Percentiles rank a stretch among this genome's conserved stretches.
Evolutionary conservation across 768 basidiomycete genomes (phyloP).

Genomic region (Calocybe cyanea): DNA sequence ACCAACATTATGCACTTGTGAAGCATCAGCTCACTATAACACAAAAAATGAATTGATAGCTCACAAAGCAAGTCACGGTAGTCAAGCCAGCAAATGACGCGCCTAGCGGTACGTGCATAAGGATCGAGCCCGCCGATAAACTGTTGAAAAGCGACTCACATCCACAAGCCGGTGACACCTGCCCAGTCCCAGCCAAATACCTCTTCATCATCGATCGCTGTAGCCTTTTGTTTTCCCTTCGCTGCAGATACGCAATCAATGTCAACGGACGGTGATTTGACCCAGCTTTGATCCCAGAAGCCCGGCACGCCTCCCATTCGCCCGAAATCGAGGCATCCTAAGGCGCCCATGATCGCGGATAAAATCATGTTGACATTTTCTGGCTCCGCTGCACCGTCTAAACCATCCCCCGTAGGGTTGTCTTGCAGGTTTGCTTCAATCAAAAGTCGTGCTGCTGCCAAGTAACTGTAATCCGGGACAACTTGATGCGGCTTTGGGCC

Average conservation of each 20-base stretch:
- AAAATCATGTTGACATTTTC: not conserved
- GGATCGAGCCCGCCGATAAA: not conserved
- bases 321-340: slow-evolving; percentile 27
- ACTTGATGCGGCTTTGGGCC: slow-evolving; percentile 19
- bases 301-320: slow-evolving; percentile 39
- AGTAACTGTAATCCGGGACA: slow-evolving; percentile 48
- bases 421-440: slow-evolving; percentile 51
- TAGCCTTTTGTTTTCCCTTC: slow-evolving; percentile 20
- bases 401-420: slow-evolving; percentile 7
- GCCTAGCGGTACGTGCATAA: slow-evolving; percentile 26
- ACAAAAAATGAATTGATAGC: slow-evolving; percentile 16
- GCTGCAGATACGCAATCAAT: not conserved
- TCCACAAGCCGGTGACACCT: slow-evolving; percentile 50
- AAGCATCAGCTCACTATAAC: no score
- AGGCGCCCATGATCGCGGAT: slow-evolving; percentile 10
- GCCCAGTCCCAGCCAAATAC: slow-evolving; percentile 57
- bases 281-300: slow-evolving; percentile 29
- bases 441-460: slow-evolving; percentile 46
- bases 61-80: slow-evolving; percentile 50
- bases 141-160: slow-evolving; percentile 28
- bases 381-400: not conserved
- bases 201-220: slow-evolving; percentile 11
- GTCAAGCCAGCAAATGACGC: slow-evolving; percentile 57
- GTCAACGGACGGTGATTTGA: not conserved
- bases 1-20: slow-evolving; percentile 37